phyloP scores from a whole-genome alignment of 192 early-diverging fungal genomes.

The Phlyctochytrium bullatum region DNA sequence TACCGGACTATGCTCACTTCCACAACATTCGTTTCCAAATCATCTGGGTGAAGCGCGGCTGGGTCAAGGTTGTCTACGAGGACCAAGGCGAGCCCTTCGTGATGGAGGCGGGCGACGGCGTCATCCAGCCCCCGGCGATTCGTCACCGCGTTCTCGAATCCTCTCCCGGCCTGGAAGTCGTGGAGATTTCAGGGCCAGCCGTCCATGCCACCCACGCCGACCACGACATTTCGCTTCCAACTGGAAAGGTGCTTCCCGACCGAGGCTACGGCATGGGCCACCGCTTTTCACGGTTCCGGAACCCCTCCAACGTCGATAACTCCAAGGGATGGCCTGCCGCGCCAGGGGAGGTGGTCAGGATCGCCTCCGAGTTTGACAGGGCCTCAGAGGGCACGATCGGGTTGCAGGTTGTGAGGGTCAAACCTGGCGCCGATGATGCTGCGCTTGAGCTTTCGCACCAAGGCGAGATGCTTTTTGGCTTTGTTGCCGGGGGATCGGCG shows the following conservation, averaged over 20 bases:
- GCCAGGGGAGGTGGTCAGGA: too few relatives aligned
- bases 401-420: constrained; percentile 10
- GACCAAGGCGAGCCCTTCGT: constrained; percentile 30
- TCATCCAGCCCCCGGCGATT: constrained; percentile 31
- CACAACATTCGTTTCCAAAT: constrained; percentile 35
- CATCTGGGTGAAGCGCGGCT: constrained; percentile 25
- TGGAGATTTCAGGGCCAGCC: constrained; percentile 31
- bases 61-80: constrained; percentile 34
- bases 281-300: constrained; percentile 11
- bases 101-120: constrained; percentile 32
- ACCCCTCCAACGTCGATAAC: neutral
- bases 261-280: constrained; percentile 13
- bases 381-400: constrained; percentile 6
- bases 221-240: constrained; percentile 17
- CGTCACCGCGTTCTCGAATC: constrained; percentile 34
- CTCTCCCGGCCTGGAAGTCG: constrained; percentile 24
- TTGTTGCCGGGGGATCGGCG: constrained; percentile 14
- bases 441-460: constrained; percentile 2
- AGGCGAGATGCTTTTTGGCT: constrained; percentile 20
- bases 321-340: neutral
- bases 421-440: constrained; percentile 1
- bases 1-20: constrained; percentile 34
- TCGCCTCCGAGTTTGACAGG: constrained; percentile 2
- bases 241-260: neutral
- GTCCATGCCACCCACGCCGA: constrained; percentile 30